phyloP scores from a whole-genome alignment of 495 filamentous ascomycete species.

The Usnea hakonensis region DNA sequence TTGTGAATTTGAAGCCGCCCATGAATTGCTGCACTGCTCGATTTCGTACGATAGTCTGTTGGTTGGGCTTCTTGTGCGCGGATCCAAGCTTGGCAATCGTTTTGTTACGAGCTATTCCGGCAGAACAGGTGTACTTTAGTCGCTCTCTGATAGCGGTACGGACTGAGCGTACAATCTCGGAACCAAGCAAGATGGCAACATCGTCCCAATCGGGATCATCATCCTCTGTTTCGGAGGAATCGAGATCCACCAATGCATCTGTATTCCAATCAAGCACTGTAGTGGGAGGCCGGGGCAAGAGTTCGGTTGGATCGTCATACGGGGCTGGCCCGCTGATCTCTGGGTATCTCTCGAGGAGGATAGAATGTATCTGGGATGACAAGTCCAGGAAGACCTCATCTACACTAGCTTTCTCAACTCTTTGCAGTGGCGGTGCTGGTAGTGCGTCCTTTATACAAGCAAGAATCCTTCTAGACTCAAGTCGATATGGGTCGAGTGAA shows the following conservation, averaged over 20 bases:
- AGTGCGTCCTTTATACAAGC: constrained; percentile 71
- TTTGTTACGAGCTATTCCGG: constrained; percentile 82
- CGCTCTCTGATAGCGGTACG: constrained; percentile 56
- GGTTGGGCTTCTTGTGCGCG: constrained; percentile 83
- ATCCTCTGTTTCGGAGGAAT: constrained; percentile 61
- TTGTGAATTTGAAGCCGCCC: constrained; percentile 82
- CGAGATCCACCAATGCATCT: constrained; percentile 70
- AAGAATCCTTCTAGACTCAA: constrained; percentile 76
- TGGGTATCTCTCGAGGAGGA: constrained; percentile 70
- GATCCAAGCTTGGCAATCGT: constrained; percentile 93
- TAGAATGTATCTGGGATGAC: constrained; percentile 67
- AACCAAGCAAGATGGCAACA: constrained; percentile 73
- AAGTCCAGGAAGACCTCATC: constrained; percentile 91
- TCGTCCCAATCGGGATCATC: constrained; percentile 96
- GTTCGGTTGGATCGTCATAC: constrained; percentile 63
- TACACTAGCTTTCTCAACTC: constrained; percentile 84
- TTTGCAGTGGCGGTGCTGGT: constrained; percentile 49
- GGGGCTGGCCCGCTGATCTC: constrained; percentile 57
- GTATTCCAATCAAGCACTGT: constrained; percentile 74
- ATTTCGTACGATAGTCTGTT: constrained; percentile 83
- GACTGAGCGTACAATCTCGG: constrained; percentile 77
- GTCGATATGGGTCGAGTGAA: constrained; percentile 83
- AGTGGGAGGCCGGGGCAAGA: constrained; percentile 64
- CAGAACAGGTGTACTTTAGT: constrained; percentile 84
- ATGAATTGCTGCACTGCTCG: constrained; percentile 76